Percentiles rank a stretch among this genome's conserved stretches.
Conservation (phyloP, 306 rosid species). For the Astragalus membranaceus region DNA sequence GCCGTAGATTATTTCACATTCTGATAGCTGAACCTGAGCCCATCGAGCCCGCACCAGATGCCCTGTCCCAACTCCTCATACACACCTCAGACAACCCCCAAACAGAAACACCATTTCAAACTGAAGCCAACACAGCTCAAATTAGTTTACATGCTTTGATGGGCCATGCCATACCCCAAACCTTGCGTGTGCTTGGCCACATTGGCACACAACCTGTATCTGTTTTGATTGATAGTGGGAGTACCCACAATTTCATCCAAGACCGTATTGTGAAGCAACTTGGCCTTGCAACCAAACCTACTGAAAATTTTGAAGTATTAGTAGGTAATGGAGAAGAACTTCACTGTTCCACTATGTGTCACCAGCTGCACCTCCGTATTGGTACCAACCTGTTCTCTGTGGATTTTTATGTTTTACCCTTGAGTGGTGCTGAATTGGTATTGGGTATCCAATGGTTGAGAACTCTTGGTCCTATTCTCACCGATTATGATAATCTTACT, state of each 20-base stretch:
- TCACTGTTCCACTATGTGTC: neutral
- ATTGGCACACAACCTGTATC: neutral
- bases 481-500: no score
- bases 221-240: neutral
- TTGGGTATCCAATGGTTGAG: no score
- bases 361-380: neutral
- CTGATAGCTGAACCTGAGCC: no score
- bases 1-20: no score
- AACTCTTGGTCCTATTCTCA: no score
- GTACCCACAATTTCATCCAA: neutral
- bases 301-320: neutral
- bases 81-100: no score
- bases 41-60: no score
- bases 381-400: neutral
- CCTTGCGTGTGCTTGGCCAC: neutral
- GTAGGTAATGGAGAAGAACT: neutral
- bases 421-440: no score
- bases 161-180: neutral
- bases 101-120: no score
- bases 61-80: no score
- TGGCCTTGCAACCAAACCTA: neutral
- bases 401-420: no score
- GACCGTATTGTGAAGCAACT: neutral
- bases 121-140: neutral
- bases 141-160: neutral